Base-by-base conservation (phyloP, 441 rosid genomes). In the Dalechampia spathulata region DNA sequence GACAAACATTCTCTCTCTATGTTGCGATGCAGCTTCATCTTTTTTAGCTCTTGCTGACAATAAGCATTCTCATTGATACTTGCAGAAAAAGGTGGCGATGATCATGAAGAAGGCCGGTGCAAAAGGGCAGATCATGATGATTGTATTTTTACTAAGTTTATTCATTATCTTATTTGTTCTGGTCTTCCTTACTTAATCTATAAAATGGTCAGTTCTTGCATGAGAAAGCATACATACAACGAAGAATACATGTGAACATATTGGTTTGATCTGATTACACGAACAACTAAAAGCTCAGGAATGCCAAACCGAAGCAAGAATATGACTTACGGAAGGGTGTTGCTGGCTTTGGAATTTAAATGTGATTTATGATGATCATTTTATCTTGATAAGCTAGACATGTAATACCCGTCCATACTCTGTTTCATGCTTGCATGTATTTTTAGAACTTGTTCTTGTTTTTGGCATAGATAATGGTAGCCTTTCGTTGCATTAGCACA, bases 71-170 rank as follows among this genome's bases (percentile, higher is more conserved):
- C 13, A 3, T 36, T 57, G 59, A 46, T 49, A 48, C 30, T 57
- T 66, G 71, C 96, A 92, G 97, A 94, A 94, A 80, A 94, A 87
- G 65, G 97, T 94, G 63, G 95, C 83, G 5, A 81, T 87, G 93
- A 92, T 94, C 57, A 94, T 94, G 99, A 94, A 87, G 87, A 94
- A 87, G 72, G 96, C 97, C 26, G 64, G 99, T 47, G 84, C 86
- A 5, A 94, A 86, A 77, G 97, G 96, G 16, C 97, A 94, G 69
- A 57, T 81, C 53, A 90, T 94, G 96, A 90, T 94, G 99, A 94
- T 87, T 63, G 49, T 86, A 60, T 86, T 84, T 74, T 73, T 94
- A 69, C 55, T 94, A 38, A 77, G 63, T 75, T 63, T 94, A 76
- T 94, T 94, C 79, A 81, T 94, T 64, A 78, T 90, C 61, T 74